A percentile compares a stretch with the other conserved stretches of the same genome.
These are phyloP conservation scores for Phytophthora pisi DNA, from an alignment of 352 stramenopile genomes.

Conservation along the genomic window DNA sequence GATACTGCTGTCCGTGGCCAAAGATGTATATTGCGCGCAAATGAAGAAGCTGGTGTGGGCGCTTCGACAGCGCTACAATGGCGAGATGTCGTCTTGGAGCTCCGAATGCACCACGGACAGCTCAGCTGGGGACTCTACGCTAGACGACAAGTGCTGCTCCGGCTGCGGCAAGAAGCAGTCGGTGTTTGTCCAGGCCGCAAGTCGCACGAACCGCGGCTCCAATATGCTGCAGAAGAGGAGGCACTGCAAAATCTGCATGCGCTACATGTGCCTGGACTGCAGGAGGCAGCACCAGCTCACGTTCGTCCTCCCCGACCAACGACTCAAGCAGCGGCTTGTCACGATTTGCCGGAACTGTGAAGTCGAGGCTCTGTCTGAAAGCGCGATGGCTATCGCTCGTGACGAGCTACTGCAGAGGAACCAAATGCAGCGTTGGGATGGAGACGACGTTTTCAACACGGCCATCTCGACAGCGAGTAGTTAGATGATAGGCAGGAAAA, in stretches of 20 bases:
- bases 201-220: conserved; percentile 19
- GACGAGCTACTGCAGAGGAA: conserved; percentile 32
- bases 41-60: conserved; percentile 76
- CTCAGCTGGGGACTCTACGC: conserved; percentile 4
- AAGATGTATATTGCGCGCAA: conserved; percentile 51
- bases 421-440: conserved; percentile 18
- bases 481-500: conserved; percentile 6
- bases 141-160: conserved; percentile 27
- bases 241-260: conserved; percentile 48
- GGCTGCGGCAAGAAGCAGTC: conserved; percentile 38
- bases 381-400: conserved; percentile 21
- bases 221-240: conserved; percentile 31
- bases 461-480: conserved; percentile 20
- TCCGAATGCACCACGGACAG: conserved; percentile 12
- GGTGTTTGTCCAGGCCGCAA: conserved; percentile 29
- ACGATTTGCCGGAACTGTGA: conserved; percentile 40
- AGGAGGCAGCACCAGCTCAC: conserved; percentile 48
- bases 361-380: conserved; percentile 20
- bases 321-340: conserved; percentile 35
- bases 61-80: conserved; percentile 32
- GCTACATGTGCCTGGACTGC: conserved; percentile 53
- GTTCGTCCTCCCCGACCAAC: conserved; percentile 30
- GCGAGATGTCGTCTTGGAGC: conserved; percentile 15
- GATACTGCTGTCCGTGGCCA: conserved; percentile 38
- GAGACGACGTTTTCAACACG: conserved; percentile 18